Base-by-base conservation (phyloP, 306 rosid genomes). In the Acacia crassicarpa region DNA sequence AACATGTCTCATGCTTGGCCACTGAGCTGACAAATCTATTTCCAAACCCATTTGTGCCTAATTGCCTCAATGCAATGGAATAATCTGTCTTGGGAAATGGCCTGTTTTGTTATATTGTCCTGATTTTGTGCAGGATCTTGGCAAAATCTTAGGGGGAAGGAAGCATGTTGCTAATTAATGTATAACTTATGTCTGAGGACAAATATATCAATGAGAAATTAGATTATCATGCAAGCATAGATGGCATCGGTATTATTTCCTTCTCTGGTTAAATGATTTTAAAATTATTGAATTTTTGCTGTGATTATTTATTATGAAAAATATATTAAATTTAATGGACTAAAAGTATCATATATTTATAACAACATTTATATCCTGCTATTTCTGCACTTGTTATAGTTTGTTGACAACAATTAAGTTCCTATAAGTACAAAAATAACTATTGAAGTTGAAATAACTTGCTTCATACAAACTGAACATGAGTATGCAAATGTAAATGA, bases 121-220 rank as follows among this genome's bases (percentile, higher is more conserved):
- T 78, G 80, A 76, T 80, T 78, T 81, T 87, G 80, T 79, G 80
- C 77, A 78, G 84, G 75, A 49, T 78, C 77, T 43, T 78, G 22
- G 78, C 40, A 38, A 72, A 76, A 62, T 74, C 58, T 77, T 38
- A 68, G 74, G 48, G 48, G 8, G 41, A 38, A 38, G 41, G 86
- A 85, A 85, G 83, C 86, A 82, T 77, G 86, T 67, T 80, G 56
- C 77, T 79, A 43, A 12, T 79, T 77, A 45, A 46, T 82, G 79
- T 82, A 82, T 79, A 67, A 84, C 79, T 76, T 62, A 66, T 69
- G 86, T 82, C 84, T 75, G 84, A 56, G 80, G 84, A 82, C 85
- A 84, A 69, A 69, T 65, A 69, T 56, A 75, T 81, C 14, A 77
- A 63, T 43, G 71, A 32, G 65, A 79, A 87, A 72, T 20, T 62